Evolutionary conservation across 2,329 filamentous ascomycete genomes (phyloP), one percentile per base, ranked within the genome.

Genomic region (Tolypocladium inflatum): DNA sequence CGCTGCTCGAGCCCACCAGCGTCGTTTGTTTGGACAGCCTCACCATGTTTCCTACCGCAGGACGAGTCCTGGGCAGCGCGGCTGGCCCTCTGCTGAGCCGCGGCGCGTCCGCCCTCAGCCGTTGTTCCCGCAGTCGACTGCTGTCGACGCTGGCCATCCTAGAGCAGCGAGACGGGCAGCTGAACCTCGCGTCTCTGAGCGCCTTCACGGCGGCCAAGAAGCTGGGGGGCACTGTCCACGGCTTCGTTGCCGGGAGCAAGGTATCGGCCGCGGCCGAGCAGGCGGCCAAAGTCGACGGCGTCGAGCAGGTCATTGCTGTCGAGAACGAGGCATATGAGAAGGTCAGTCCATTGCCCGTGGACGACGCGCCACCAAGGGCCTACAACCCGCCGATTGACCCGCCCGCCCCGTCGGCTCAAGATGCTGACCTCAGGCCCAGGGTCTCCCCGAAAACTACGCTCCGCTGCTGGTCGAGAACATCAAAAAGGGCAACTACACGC

Each of bases 401-500:
- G 17, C 48, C 33, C 30, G 19, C 48, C 19, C 4, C 9, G 48
- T 35, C 19, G 17, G 2, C 26, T 19, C 48, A 35, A 35, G 33
- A 63, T 61, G 41, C 39, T 58, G 26, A 57, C 56, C 35, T 21
- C 2, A 5, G 26, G n/a, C 2, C 2, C 63, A 91, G 90, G 91
- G 91, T 55, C 83, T 99, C 2, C 86, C 94, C 56, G 94, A 99
- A 77, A 97, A 90, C 79, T 97, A 84, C 70, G 94, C 93, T n/a
- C 89, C 91, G 58, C 80, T 99, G 53, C 80, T 99, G 45, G 89
- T 91, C 55, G 93, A 97, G 74, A 99, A 97, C 74, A 93, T 97
- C 75, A 96, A 96, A 78, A 94, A 94, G 72, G 92, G 90, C 60
- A 90, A 87, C 60, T 97, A 91, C 74, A 96, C 92, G 61, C 94